A percentile compares a stretch with the other conserved stretches of the same genome.
Evolutionary conservation across 805 yeast species (phyloP).

Genomic region (Candida cerambycidarum): DNA sequence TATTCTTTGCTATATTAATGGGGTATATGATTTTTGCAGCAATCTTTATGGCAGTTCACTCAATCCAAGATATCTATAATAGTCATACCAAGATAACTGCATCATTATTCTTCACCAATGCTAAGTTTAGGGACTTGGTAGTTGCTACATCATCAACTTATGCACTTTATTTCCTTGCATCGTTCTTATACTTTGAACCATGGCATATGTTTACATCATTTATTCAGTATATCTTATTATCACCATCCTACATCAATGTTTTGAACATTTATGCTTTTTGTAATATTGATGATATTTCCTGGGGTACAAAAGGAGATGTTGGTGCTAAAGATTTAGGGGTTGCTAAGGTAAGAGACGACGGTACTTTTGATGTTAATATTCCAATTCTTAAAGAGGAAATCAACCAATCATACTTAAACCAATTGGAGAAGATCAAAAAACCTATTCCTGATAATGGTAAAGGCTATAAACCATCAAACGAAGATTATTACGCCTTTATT

Average conservation of each 20-base stretch:
- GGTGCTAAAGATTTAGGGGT: conserved; percentile 58
- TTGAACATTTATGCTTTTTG: conserved; percentile 68
- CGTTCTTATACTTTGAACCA: conserved; percentile 60
- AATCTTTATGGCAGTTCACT: conserved; percentile 54
- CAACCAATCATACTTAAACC: conserved; percentile 51
- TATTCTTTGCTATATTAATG: conserved; percentile 60
- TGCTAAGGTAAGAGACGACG: conserved; percentile 53
- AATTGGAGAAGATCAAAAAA: conserved; percentile 51
- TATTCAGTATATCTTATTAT: conserved; percentile 48
- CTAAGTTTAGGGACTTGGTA: conserved; percentile 48
- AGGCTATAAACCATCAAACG: conserved; percentile 28
- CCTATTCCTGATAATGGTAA: conserved; percentile 37
- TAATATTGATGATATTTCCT: conserved; percentile 69
- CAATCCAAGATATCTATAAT: conserved; percentile 38
- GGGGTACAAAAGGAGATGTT: conserved; percentile 75
- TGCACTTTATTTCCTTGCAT: conserved; percentile 59
- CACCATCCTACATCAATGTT: conserved; percentile 55
- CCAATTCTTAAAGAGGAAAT: conserved; percentile 50
- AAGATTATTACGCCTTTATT: conserved; percentile 46
- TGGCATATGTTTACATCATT: conserved; percentile 66
- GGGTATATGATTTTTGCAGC: conserved; percentile 60
- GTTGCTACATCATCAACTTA: conserved; percentile 62
- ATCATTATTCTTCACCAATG: conserved; percentile 44
- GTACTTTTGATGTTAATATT: conserved; percentile 56
- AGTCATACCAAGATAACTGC: conserved; percentile 40